A percentile compares a stretch with the other conserved stretches of the same genome.
Conservation (phyloP, 176 grass and related monocot genomes). For the Lolium perenne region DNA sequence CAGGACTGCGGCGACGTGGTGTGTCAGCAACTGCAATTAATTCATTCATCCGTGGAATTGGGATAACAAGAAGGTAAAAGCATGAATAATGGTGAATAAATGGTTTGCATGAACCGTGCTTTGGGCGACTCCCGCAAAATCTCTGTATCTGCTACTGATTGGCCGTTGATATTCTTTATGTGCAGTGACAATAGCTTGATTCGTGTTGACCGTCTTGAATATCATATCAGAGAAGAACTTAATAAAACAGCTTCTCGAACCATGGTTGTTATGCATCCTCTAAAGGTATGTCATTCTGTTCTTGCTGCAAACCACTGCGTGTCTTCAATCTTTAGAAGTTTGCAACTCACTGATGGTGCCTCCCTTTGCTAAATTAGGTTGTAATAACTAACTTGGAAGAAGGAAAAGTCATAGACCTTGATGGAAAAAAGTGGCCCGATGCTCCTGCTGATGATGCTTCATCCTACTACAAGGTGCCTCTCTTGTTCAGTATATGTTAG, state of each 20-base stretch:
- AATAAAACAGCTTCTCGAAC: slow-evolving; percentile 83
- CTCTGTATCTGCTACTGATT: slow-evolving; percentile 33
- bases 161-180: slow-evolving; percentile 28
- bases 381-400: slow-evolving; percentile 96
- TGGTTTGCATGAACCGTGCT: slow-evolving; percentile 8
- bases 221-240: slow-evolving; percentile 96
- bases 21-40: slow-evolving; percentile 92
- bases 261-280: slow-evolving; percentile 88
- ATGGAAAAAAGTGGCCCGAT: slow-evolving; percentile 98
- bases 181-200: slow-evolving; percentile 99
- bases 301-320: slow-evolving; percentile 24
- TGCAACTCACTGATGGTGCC: slow-evolving; percentile 1
- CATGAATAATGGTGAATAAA: neutral
- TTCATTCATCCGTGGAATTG: slow-evolving; percentile 92
- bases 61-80: slow-evolving; percentile 97
- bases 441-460: slow-evolving; percentile 77
- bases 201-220: slow-evolving; percentile 83
- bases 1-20: slow-evolving; percentile 82
- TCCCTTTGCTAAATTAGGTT: slow-evolving; percentile 58
- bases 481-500: slow-evolving; percentile 20
- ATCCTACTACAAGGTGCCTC: slow-evolving; percentile 86
- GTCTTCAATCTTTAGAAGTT: slow-evolving; percentile 15
- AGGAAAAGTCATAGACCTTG: slow-evolving; percentile 77
- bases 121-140: neutral
- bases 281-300: slow-evolving; percentile 70